These are phyloP conservation scores for Tetracladium setigerum DNA, from an alignment of 495 filamentous ascomycete genomes.

Conservation along the genomic window DNA sequence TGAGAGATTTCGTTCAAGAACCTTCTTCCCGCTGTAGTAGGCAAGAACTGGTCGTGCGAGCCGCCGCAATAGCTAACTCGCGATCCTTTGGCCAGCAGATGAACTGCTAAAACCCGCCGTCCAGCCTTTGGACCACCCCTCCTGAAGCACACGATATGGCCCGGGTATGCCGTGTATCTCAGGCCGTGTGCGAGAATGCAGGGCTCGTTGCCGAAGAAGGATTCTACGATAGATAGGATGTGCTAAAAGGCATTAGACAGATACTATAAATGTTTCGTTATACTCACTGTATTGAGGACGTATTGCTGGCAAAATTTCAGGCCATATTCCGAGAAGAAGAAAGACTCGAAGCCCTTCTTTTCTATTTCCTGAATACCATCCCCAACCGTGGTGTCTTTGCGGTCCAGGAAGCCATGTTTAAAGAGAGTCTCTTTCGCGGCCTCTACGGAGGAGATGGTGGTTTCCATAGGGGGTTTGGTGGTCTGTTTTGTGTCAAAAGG, in stretches of 20 bases:
- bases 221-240: constrained; percentile 20
- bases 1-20: constrained; percentile 17
- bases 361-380: constrained; percentile 17
- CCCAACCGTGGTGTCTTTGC: constrained; percentile 18
- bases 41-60: constrained; percentile 15
- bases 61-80: constrained; percentile 18
- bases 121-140: constrained; percentile 18
- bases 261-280: constrained; percentile 11
- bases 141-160: constrained; percentile 18
- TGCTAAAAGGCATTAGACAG: constrained; percentile 18
- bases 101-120: constrained; percentile 13
- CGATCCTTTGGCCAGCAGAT: constrained; percentile 20
- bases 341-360: constrained; percentile 17
- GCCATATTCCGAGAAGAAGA: constrained; percentile 21
- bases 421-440: constrained; percentile 18
- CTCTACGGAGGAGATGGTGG: constrained; percentile 12
- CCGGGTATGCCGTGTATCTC: constrained; percentile 19
- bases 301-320: constrained; percentile 15
- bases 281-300: constrained; percentile 10
- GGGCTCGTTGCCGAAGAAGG: constrained; percentile 16
- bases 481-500: constrained; percentile 10
- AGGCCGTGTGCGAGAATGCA: constrained; percentile 21
- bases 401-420: constrained; percentile 16
- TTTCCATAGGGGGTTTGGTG: constrained; percentile 15
- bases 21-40: constrained; percentile 18